Evolutionary conservation across 768 basidiomycete genomes (phyloP).

Genomic region (Amanita rimosa): DNA sequence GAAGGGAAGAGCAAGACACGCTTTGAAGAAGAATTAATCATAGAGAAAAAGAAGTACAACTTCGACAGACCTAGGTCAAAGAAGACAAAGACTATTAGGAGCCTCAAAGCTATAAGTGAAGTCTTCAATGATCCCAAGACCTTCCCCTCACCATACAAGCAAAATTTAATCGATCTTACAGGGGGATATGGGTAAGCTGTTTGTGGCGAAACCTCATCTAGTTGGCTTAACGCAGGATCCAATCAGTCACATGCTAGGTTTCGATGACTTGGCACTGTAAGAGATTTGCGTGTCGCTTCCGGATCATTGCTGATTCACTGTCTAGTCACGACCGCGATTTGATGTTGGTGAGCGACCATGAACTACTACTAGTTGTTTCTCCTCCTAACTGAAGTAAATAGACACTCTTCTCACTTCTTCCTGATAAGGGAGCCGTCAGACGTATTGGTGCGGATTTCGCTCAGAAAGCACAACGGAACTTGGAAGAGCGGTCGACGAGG

Average conservation of each 20-base stretch:
- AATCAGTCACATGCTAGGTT: constrained; percentile 12
- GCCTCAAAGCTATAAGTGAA: constrained; percentile 10
- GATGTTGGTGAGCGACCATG: constrained; percentile 10
- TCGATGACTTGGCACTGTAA: constrained; percentile 11
- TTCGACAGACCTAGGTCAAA: constrained; percentile 4
- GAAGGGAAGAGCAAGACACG: background rate
- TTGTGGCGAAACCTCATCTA: background rate
- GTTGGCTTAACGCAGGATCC: background rate
- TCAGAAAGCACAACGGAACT: constrained; percentile 8
- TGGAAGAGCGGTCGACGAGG: constrained; percentile 5
- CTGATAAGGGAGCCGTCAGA: constrained; percentile 7
- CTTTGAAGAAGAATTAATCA: background rate
- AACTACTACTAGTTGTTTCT: background rate
- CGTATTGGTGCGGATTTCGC: constrained; percentile 13
- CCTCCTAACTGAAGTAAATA: background rate
- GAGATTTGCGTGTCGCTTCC: background rate
- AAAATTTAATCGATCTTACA: constrained; percentile 9
- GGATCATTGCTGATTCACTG: background rate
- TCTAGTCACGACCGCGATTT: constrained; percentile 13
- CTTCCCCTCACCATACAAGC: constrained; percentile 10
- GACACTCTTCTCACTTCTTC: constrained; percentile 13
- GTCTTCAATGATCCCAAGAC: constrained; percentile 11
- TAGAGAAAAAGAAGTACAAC: background rate
- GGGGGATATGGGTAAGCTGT: constrained; percentile 12
- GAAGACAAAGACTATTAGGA: constrained; percentile 7